Percentiles rank a stretch among this genome's conserved stretches.
phyloP scores from a whole-genome alignment of 176 grass and related monocot species.

The Zoysia pacifica region DNA sequence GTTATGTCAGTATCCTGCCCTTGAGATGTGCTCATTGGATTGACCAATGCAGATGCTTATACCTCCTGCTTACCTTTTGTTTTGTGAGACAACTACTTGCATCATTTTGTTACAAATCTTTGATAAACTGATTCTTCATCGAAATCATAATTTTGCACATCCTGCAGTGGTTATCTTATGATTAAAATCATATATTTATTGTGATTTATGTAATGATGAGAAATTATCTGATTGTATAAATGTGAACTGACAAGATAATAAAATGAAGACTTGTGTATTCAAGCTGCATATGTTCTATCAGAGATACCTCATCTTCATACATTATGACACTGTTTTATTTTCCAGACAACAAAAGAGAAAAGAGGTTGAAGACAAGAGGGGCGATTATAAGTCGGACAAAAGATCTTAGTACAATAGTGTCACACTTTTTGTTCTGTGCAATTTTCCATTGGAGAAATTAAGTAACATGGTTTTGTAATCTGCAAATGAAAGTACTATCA shows the following conservation, averaged over 20 bases:
- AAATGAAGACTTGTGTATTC: not conserved
- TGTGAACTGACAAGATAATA: not conserved
- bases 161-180: not conserved
- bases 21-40: not conserved
- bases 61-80: not conserved
- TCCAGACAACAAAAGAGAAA: conserved; percentile 85
- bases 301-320: not conserved
- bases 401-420: conserved; percentile 41
- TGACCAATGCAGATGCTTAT: conserved; percentile 6
- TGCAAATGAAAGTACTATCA: not conserved
- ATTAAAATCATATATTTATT: not conserved
- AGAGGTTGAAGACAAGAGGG: conserved; percentile 71
- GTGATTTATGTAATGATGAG: not conserved
- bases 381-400: conserved; percentile 67
- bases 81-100: not conserved
- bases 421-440: not conserved
- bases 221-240: not conserved
- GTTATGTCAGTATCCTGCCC: not conserved
- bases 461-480: conserved; percentile 29
- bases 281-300: not conserved
- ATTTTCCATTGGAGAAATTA: not conserved
- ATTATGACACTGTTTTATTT: conserved; percentile 35
- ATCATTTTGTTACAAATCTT: not conserved
- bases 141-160: too few relatives aligned
- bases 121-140: not conserved